Percentiles rank a stretch among this genome's conserved stretches.
These are phyloP conservation scores for Alloteropsis semialata DNA, from an alignment of 176 grass and related monocot species.

Conservation along the genomic window DNA sequence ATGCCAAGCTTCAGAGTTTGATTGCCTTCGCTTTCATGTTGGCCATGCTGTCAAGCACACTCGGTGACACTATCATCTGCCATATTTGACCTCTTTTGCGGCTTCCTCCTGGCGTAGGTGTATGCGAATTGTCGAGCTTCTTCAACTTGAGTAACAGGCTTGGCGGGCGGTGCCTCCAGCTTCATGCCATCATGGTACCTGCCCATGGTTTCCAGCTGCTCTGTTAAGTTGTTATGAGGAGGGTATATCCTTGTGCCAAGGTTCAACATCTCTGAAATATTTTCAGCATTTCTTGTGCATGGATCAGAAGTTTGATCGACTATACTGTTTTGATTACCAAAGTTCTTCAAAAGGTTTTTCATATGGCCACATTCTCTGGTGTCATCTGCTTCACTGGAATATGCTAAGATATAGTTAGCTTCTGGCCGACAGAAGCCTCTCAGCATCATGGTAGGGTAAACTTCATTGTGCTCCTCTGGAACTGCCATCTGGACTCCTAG, in stretches of 20 bases:
- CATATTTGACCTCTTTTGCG: conserved; percentile 39
- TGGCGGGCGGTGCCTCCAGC: conserved; percentile 6
- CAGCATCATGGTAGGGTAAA: neutral
- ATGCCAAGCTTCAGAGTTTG: conserved; percentile 36
- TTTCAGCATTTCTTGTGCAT: conserved; percentile 14
- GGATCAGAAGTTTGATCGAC: conserved; percentile 34
- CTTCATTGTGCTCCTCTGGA: conserved; percentile 25
- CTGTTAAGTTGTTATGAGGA: neutral
- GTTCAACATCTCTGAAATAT: conserved; percentile 28
- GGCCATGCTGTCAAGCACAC: conserved; percentile 23
- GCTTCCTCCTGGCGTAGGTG: conserved; percentile 80
- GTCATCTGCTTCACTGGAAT: conserved; percentile 19
- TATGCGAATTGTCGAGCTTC: conserved; percentile 47
- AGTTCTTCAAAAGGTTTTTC: conserved; percentile 58
- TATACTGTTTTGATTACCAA: conserved; percentile 28
- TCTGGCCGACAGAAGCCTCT: conserved; percentile 16
- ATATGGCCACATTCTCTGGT: conserved; percentile 29
- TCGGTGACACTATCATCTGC: conserved; percentile 17
- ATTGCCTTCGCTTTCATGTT: conserved; percentile 45
- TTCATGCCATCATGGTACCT: conserved; percentile 18
- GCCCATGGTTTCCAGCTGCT: neutral
- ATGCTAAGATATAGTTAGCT: conserved; percentile 20
- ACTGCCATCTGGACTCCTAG: conserved; percentile 30
- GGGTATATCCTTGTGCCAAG: conserved; percentile 11
- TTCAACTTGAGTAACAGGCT: conserved; percentile 24